These are phyloP conservation scores for Phytophthora tubulina DNA, from an alignment of 352 stramenopile species.

Conservation along the genomic window DNA sequence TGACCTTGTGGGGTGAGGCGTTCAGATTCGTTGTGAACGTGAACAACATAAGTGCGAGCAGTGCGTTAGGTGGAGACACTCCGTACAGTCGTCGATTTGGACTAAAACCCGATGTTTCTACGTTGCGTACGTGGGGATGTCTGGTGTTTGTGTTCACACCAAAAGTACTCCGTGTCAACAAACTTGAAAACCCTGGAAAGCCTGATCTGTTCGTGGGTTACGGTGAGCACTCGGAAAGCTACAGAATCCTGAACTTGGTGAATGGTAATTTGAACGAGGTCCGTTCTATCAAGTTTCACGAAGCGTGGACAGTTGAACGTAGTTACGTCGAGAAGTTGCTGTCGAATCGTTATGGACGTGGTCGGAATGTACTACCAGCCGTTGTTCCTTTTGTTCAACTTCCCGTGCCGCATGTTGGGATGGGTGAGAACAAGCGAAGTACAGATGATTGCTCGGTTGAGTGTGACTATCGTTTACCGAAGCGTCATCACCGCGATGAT, in stretches of 20 bases:
- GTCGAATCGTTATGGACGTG: background rate
- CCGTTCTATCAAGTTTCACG: background rate
- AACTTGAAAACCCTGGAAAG: conserved; percentile 8
- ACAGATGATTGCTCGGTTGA: background rate
- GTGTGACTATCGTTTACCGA: too few species aligned
- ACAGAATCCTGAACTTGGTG: conserved; percentile 1
- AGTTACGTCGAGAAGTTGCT: background rate
- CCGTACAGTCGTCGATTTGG: conserved; percentile 3
- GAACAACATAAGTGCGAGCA: background rate
- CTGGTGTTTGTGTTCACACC: background rate
- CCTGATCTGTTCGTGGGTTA: background rate
- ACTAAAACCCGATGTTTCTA: background rate
- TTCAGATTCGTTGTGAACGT: conserved; percentile 11
- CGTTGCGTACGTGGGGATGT: background rate
- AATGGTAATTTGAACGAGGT: conserved; percentile 11
- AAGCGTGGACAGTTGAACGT: background rate
- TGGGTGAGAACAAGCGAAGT: background rate
- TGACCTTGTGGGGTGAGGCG: conserved; percentile 6
- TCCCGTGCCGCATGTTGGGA: background rate
- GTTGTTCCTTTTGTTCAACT: background rate
- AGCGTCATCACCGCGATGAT: too few species aligned
- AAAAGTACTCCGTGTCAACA: conserved; percentile 1
- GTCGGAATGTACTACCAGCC: background rate
- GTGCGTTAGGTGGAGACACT: background rate
- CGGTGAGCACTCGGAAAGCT: conserved; percentile 6